Base-by-base conservation (phyloP, 139 green algal genomes). In the Volvox reticuliferus region DNA sequence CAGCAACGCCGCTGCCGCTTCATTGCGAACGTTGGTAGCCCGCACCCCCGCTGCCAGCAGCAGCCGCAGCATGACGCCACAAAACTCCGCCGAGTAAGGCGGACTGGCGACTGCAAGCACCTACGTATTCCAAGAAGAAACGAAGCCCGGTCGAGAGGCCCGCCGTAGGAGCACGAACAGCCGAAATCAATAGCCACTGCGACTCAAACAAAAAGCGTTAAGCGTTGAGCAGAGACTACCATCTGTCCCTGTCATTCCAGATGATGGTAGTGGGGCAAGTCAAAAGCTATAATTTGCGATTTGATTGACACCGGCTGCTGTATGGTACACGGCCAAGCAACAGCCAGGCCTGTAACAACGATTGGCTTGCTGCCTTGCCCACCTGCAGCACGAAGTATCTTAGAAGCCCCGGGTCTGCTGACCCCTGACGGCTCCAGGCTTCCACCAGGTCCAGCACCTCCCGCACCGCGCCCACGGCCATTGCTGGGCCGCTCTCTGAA, bases 311-410 rank as follows among this genome's bases (percentile, higher is more conserved):
- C 44, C 44, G 9, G 5, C 9, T 55, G 44, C 44, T 55, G 44
- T 55, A 55, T 55, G 44, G 44, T 55, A 55, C 44, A 55, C 44
- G 44, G 44, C 44, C 44, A 55, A 55, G 44, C 44, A 55, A 55
- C 9, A 9, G 5, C 44, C 44, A 9, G 9, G 44, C 44, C 9
- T 55, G 44, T 9, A 55, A 9, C 5, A 55, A 55, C 44, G 9
- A 5, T 14, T 55, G 44, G 9, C 44, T 14, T 55, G 5, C 44
- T 55, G 44, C 44, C 5, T 55, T 55, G 14, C 32, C 76, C 69
- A 89, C 85, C 85, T 89, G 85, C 69, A 89, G 44, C 69, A 89
- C 69, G 28, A 89, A 89, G 37, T 73, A 82, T 20, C 85, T 33
- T n/a, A 89, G 28, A 44, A 89, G 69, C 18, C 28, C 69, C 5